These are phyloP conservation scores for Colletotrichum magnum DNA, from an alignment of 2,329 filamentous ascomycete genomes.

Conservation along the genomic window DNA sequence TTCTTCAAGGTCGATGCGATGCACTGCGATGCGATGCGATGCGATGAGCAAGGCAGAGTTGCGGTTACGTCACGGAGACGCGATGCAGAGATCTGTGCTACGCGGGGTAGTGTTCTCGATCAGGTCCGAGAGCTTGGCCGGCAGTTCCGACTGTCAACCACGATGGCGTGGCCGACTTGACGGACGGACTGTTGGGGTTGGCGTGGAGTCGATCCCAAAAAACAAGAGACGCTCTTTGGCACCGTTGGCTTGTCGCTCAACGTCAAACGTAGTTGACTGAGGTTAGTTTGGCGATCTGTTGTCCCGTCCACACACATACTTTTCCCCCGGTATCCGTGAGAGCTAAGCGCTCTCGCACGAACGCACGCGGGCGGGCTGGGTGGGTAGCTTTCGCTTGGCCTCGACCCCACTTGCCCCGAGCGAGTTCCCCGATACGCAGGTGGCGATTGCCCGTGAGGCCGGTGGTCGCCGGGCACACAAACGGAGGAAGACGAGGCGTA, in stretches of 20 bases:
- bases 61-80: slow-evolving; percentile 31
- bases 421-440: background rate
- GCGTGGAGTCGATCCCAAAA: background rate
- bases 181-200: background rate
- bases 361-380: background rate
- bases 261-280: background rate
- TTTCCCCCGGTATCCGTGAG: background rate
- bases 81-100: slow-evolving; percentile 15
- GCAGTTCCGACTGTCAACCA: slow-evolving; percentile 4
- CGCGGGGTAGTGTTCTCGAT: slow-evolving; percentile 20
- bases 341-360: background rate
- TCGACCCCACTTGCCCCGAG: background rate
- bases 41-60: background rate
- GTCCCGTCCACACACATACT: background rate
- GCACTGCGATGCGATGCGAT: background rate
- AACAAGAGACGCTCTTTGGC: background rate
- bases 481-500: background rate
- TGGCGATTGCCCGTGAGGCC: slow-evolving; percentile 12
- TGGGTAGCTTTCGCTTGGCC: background rate
- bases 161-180: background rate
- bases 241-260: slow-evolving; percentile 2
- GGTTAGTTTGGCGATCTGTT: background rate
- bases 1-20: background rate
- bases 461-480: slow-evolving; percentile 21
- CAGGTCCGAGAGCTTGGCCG: slow-evolving; percentile 24